Base-by-base conservation (phyloP, 306 rosid genomes). In the Prunus mira region DNA sequence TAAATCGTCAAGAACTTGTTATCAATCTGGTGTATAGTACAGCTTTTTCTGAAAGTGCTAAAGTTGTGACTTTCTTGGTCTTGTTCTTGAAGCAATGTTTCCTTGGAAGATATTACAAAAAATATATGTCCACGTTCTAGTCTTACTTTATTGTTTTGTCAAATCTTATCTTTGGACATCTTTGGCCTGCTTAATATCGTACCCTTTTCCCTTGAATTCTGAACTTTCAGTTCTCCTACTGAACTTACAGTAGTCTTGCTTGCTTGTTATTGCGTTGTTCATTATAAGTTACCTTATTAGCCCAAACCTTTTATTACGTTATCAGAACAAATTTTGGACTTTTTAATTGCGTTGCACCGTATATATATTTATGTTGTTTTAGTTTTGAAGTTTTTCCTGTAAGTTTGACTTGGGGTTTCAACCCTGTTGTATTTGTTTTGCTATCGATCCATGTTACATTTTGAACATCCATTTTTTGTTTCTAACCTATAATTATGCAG, bases 401-500 rank as follows among this genome's bases (percentile, higher is more conserved):
- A 28, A 28, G 46, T 30, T 63, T 38, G 25, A 34, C n/a, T 18
- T 65, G 34, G 69, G 24, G 38, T 65, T 18, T 65, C 25, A 18
- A 65, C 3, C 50, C 50, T 73, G 80, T 61, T 62, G 49, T 41
- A 38, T 65, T 50, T 65, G 61, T 57, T 30, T 11, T 20, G 51
- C 25, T 18, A 27, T 68, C 2, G 3, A 32, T 51, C 34, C 13
- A 9, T 9, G 19, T 12, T 22, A 51, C 1, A 15, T 75, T 75
- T 75, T 49, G 55, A 47, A 12, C 22, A 5, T 20, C 27, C 43
- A 3, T 60, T 65, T 61, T 28, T 55, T 18, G 65, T 68, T 60
- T 38, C 60, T 81, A 75, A 60, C 45, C 81, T 57, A 56, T 72
- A 51, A 79, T 32, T 69, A 60, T 83, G 85, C 88, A 92, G 99